A percentile compares a stretch with the other conserved stretches of the same genome.
Conservation (phyloP, 2,329 filamentous ascomycete species). For the Aspergillus eucalypticola region DNA sequence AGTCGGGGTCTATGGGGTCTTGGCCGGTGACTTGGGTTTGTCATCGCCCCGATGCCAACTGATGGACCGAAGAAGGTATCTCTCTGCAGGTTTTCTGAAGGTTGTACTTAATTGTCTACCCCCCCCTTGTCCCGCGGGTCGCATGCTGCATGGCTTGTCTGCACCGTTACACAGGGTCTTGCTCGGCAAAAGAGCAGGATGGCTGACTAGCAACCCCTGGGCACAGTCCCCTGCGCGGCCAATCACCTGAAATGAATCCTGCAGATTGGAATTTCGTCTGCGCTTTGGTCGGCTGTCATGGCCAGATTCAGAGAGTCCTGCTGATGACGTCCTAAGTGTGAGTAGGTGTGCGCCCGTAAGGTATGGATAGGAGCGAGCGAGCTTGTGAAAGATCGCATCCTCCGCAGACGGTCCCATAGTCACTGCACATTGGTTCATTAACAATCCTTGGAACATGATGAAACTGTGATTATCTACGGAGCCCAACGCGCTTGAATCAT, state of each 20-base stretch:
- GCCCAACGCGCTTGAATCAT: neutral
- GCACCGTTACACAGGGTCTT: neutral
- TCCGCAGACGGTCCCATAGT: too few species aligned
- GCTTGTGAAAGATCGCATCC: neutral
- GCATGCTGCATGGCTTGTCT: neutral
- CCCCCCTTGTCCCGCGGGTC: neutral
- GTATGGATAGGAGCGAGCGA: neutral
- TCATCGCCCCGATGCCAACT: neutral
- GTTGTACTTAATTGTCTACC: neutral
- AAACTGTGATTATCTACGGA: neutral
- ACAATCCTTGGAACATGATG: too few species aligned
- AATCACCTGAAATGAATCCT: neutral
- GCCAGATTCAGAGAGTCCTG: neutral
- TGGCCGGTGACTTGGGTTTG: neutral
- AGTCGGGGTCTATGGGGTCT: neutral
- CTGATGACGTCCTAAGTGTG: neutral
- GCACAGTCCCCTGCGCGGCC: neutral
- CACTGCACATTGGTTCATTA: too few species aligned
- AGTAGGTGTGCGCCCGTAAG: neutral
- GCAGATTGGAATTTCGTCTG: conserved; percentile 1
- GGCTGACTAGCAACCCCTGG: neutral
- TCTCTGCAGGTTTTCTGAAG: neutral
- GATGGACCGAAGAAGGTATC: neutral
- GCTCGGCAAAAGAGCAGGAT: conserved; percentile 1
- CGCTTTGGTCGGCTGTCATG: conserved; percentile 4